Evolutionary conservation across 495 filamentous ascomycete species (phyloP).

Genomic region (Coniosporium apollinis): DNA sequence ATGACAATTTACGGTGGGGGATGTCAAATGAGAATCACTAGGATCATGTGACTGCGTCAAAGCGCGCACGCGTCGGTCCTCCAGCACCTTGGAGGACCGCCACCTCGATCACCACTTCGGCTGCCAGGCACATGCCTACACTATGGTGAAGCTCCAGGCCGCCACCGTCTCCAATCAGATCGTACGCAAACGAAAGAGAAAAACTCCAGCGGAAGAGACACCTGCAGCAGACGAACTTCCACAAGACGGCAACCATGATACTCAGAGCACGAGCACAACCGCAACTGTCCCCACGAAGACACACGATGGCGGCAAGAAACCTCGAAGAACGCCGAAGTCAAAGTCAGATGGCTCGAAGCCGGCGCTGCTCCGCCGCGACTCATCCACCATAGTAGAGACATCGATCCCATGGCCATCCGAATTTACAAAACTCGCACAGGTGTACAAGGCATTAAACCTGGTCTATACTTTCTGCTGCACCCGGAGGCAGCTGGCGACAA

Average conservation of each 20-base stretch:
- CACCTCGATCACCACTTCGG: too few species aligned
- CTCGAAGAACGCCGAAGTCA: conserved; percentile 21
- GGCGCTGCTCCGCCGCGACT: conserved; percentile 21
- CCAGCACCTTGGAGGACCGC: too few species aligned
- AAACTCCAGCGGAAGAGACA: conserved; percentile 14
- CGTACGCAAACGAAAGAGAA: conserved; percentile 39
- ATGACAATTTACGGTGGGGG: too few species aligned
- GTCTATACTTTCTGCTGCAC: conserved; percentile 92
- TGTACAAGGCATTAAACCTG: conserved; percentile 71
- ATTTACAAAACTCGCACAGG: conserved; percentile 57
- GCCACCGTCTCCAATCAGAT: conserved; percentile 37
- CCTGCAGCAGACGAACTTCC: conserved; percentile 3
- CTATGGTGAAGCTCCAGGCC: conserved; percentile 40
- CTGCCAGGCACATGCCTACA: too few species aligned
- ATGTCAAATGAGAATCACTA: too few species aligned
- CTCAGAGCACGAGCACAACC: conserved; percentile 10
- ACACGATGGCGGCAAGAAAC: conserved; percentile 37
- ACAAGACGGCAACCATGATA: background rate
- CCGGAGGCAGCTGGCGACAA: conserved; percentile 78
- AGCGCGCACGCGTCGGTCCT: too few species aligned
- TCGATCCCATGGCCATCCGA: conserved; percentile 52
- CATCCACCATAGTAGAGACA: conserved; percentile 28
- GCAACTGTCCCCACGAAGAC: conserved; percentile 34
- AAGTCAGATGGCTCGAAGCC: conserved; percentile 15
- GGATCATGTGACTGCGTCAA: too few species aligned